Base-by-base conservation (phyloP, 805 yeast species). In the Saccharomycopsis guyanensis region DNA sequence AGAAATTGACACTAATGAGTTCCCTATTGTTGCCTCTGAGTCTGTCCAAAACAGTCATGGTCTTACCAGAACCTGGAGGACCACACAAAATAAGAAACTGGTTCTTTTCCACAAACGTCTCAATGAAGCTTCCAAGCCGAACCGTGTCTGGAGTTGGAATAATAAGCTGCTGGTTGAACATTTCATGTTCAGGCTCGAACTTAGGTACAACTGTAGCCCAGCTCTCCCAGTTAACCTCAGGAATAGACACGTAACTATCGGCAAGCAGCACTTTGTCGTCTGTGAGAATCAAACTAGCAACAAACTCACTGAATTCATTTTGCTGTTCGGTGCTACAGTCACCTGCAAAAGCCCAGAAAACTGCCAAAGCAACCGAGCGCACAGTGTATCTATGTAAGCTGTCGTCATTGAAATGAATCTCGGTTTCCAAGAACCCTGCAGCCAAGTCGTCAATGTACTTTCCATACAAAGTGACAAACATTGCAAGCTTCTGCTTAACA, bases 61-160 rank as follows among this genome's bases (percentile, higher is more conserved):
- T 89, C 59, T 91, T 91, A 48, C 97, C 97, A 0, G 96, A 83
- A 3, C 97, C 97, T 0, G 97, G 97, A 0, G 97, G 97, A 2
- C 97, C 97, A 63, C 96, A 87, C 19, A 91, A 67, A 23, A 91
- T 67, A 15, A 86, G 59, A 0, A 94, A 77, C 34, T 65, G 65
- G 45, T 74, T 80, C 38, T 75, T 75, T 29, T 68, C 66, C 32
- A 89, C 56, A 2, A 84, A 60, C 0, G 79, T 66, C 45, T 71
- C 73, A 1, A 91, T 68, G 8, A 85, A 56, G 1, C 65, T 59
- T 50, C 86, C 91, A 47, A 85, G 85, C 46, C 79, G 69, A 1
- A 71, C 59, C 0, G 96, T 88, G 53, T 88, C 97, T 1, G 75
- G 57, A 0, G 97, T 91, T 0, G 94, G 85, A 7, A 91, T 72